Base-by-base conservation (phyloP, 768 basidiomycete species). In the Chalciporus chontae region DNA sequence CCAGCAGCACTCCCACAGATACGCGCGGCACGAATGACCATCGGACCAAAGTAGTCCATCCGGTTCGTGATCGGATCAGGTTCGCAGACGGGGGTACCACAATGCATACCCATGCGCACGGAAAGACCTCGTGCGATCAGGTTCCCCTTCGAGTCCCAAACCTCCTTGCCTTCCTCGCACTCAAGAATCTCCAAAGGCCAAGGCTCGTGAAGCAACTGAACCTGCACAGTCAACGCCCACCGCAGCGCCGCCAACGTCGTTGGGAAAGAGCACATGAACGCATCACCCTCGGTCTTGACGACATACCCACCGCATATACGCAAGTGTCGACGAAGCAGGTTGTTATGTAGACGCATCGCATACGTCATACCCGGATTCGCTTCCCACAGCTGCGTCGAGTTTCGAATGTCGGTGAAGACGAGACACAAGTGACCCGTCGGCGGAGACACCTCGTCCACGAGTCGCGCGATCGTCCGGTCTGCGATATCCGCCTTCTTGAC, bases 241-340 rank as follows among this genome's bases (percentile, higher is more conserved):
- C 92, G 85, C 15, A 97, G 69, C 0, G 92, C 96, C 0, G 88
- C 78, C 2, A 92, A 75, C 11, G 92, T 80, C 2, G 85, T 90
- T 3, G 91, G 89, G 78, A 99, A 99, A 18, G 95, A 92, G 46
- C 94, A 94, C 90, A 99, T 94, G 75, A 99, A 99, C 0, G 95
- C 85, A 62, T 98, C 96, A 24, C 96, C 96, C 84, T 99, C 96
- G 10, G 96, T 99, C 72, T 99, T 99, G 62, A 98, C 95, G 71
- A 97, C 93, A 67, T 98, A 99, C 1, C 96, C 96, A 24, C 94
- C 94, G 60, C 94, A 94, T 37, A 87, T 76, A 24, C 95, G 83
- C 27, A 97, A 73, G 52, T 87, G 84, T 6, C 94, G 79, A 18
- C 96, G 84, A 40, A 98, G 77, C 19, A 97, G 75, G 44, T 72